Evolutionary conservation across 2,329 filamentous ascomycete genomes (phyloP), one percentile per base, ranked within the genome.

Genomic region (Cladosporium sp.): DNA sequence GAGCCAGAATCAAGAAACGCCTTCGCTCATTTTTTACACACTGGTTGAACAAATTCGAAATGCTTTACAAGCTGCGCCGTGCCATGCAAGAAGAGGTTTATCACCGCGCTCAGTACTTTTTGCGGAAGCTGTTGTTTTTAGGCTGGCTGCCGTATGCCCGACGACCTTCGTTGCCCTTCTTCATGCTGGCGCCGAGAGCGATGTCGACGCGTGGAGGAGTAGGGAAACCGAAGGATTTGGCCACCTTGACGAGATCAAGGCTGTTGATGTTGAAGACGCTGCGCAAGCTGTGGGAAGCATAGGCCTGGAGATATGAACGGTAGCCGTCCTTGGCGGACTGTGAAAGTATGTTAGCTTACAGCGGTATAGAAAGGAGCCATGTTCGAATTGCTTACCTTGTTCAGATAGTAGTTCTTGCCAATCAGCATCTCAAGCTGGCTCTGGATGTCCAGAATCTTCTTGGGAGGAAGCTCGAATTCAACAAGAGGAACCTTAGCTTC

Each of bases 381-480:
- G 15, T 47, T 25, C 15, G 17, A 20, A 40, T 30, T 47, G 5
- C 76, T 59, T 71, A 84, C 82, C 83, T 96, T 94, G 79, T 97
- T 94, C 60, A 99, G 83, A 75, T 97, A 97, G 80, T 97, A 97
- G 76, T 99, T 97, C 74, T 94, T 89, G 30, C 85, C 85, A 68
- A 99, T 95, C 65, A 97, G 83, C 77, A 93, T 94, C 81, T 97
- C 93, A 9, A 97, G 84, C 75, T 97, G 92, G 25, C 67, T 72
- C 58, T 68, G 89, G 86, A 78, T 95, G 88, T 66, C 96, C 69
- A 93, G 81, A 64, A 99, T 90, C 82, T 96, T 96, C 78, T 90
- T 92, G 59, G 86, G 81, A 1, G 93, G 93, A 71, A 99, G 94
- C 70, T 97, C 93, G 70, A 96, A 97, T 75, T 99, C 94, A 28